A percentile compares a stretch with the other conserved stretches of the same genome.
These are phyloP conservation scores for Xylaria longipes DNA, from an alignment of 495 filamentous ascomycete species.

Conservation along the genomic window DNA sequence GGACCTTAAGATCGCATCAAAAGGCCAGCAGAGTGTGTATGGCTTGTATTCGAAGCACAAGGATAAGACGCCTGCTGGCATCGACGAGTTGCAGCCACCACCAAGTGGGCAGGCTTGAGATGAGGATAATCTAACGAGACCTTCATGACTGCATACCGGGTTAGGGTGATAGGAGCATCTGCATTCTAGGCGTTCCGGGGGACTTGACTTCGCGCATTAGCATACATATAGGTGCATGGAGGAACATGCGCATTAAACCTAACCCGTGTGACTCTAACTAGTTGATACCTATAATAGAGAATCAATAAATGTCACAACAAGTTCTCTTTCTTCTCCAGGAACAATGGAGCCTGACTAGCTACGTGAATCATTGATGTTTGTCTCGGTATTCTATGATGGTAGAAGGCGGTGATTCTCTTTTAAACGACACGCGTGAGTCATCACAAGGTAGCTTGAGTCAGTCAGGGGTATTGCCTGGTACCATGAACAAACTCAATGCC, in stretches of 20 bases:
- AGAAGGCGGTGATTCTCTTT: background rate
- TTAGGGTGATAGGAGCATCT: constrained; percentile 1
- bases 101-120: constrained; percentile 20
- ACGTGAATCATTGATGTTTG: background rate
- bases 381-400: background rate
- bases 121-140: background rate
- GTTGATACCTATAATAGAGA: background rate
- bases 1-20: constrained; percentile 62
- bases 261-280: background rate
- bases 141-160: constrained; percentile 3
- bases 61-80: background rate
- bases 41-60: constrained; percentile 51
- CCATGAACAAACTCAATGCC: background rate
- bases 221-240: background rate
- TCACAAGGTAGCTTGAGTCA: background rate
- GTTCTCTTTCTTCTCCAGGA: background rate
- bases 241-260: background rate
- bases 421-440: background rate
- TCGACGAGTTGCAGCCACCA: constrained; percentile 12
- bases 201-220: background rate
- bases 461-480: background rate
- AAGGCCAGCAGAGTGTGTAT: constrained; percentile 68
- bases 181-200: constrained; percentile 16
- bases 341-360: background rate
- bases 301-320: background rate